Evolutionary conservation across 208 protist species (phyloP).

Genomic region (Angomonas deanei): DNA sequence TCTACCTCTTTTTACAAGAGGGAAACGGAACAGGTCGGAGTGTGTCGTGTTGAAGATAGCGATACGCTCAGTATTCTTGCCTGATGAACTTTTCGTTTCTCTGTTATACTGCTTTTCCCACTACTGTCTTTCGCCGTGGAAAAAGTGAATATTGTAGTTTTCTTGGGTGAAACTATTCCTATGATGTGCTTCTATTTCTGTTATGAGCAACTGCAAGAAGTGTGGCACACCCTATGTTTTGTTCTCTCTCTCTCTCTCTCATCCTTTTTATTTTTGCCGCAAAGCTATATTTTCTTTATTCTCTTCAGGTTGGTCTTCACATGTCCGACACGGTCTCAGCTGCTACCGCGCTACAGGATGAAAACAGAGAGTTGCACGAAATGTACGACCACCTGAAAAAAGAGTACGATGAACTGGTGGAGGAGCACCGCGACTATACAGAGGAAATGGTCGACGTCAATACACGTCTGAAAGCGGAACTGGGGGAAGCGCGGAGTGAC

Average conservation of each 20-base stretch:
- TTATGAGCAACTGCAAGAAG: neutral
- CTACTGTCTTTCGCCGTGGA: neutral
- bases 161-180: neutral
- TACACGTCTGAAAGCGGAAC: too few species aligned
- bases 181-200: neutral
- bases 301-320: too few species aligned
- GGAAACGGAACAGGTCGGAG: neutral
- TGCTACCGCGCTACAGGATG: too few species aligned
- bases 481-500: too few species aligned
- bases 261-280: too few species aligned
- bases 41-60: neutral
- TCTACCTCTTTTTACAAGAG: neutral
- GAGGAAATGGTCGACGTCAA: too few species aligned
- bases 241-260: conserved; percentile 6
- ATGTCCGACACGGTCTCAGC: too few species aligned
- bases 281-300: too few species aligned
- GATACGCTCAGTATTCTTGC: neutral
- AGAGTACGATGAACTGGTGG: too few species aligned
- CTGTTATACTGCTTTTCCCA: neutral
- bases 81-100: neutral
- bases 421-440: too few species aligned
- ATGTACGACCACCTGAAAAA: too few species aligned
- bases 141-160: neutral
- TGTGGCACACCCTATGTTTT: neutral
- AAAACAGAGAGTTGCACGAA: too few species aligned